These are phyloP conservation scores for Populus nigra DNA, from an alignment of 345 rosid species.

Conservation along the genomic window DNA sequence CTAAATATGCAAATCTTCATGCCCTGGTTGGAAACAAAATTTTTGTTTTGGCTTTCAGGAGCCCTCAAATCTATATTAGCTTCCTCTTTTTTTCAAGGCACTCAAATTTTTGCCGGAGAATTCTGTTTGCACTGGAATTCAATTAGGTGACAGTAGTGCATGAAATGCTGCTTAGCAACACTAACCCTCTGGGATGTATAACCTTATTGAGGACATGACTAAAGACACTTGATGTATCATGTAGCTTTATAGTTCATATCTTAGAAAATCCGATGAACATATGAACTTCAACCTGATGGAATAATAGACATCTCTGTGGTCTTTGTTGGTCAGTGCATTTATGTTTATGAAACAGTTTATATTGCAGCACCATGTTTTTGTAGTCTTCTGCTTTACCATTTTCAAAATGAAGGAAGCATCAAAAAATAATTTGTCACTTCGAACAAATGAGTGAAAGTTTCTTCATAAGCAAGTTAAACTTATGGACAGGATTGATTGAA, in stretches of 20 bases:
- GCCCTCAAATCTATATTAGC: not conserved
- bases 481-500: not conserved
- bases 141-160: not conserved
- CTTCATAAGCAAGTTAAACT: not conserved
- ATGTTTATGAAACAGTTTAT: not conserved
- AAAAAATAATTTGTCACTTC: not conserved
- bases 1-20: not conserved
- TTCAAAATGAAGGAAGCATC: constrained; percentile 3
- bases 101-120: not conserved
- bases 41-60: not conserved
- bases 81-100: not conserved
- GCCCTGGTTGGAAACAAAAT: not conserved
- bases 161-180: not conserved
- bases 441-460: not conserved
- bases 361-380: not conserved
- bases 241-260: not conserved
- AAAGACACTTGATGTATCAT: not conserved
- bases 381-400: too few relatives aligned
- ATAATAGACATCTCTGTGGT: not conserved
- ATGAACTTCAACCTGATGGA: not conserved
- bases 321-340: not conserved
- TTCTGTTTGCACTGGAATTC: not conserved
- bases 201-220: not conserved
- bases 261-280: not conserved
- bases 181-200: not conserved